These are phyloP conservation scores for Phanerochaete sordida DNA, from an alignment of 768 basidiomycete species.

Conservation along the genomic window DNA sequence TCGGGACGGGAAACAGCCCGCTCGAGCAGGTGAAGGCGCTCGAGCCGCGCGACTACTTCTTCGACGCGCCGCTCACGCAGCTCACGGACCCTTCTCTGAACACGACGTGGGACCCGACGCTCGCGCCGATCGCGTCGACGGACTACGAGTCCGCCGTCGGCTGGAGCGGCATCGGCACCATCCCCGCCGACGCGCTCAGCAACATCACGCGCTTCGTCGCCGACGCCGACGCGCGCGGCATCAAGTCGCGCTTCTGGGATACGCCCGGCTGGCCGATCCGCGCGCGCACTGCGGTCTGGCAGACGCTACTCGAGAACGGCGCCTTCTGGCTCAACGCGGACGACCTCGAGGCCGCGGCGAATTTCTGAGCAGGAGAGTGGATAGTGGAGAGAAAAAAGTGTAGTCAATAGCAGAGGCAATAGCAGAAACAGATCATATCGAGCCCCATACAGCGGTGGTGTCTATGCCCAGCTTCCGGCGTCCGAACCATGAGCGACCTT, in stretches of 20 bases:
- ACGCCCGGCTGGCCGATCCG: constrained; percentile 46
- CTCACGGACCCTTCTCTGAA: constrained; percentile 33
- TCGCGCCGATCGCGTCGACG: constrained; percentile 50
- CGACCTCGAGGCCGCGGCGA: constrained; percentile 29
- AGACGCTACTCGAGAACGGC: constrained; percentile 37
- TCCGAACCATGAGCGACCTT: constrained; percentile 19
- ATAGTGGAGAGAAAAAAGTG: neutral
- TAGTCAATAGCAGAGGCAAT: neutral
- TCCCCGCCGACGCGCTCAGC: constrained; percentile 36
- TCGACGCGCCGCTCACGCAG: constrained; percentile 46
- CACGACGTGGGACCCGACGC: constrained; percentile 36
- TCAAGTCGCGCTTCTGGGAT: constrained; percentile 50
- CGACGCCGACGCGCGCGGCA: constrained; percentile 41
- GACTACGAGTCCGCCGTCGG: constrained; percentile 43
- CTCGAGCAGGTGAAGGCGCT: constrained; percentile 42
- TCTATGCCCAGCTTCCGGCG: constrained; percentile 30
- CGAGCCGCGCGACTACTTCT: constrained; percentile 46
- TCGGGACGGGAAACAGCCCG: constrained; percentile 52
- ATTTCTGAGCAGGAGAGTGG: neutral
- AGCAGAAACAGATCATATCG: constrained; percentile 14
- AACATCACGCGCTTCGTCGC: constrained; percentile 38
- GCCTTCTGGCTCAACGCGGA: constrained; percentile 53
- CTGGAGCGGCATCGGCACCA: constrained; percentile 43
- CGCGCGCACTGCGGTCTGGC: constrained; percentile 43
- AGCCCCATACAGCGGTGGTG: constrained; percentile 20